Evolutionary conservation across 2,329 filamentous ascomycete species (phyloP).

Genomic region (Phialophora tarda): DNA sequence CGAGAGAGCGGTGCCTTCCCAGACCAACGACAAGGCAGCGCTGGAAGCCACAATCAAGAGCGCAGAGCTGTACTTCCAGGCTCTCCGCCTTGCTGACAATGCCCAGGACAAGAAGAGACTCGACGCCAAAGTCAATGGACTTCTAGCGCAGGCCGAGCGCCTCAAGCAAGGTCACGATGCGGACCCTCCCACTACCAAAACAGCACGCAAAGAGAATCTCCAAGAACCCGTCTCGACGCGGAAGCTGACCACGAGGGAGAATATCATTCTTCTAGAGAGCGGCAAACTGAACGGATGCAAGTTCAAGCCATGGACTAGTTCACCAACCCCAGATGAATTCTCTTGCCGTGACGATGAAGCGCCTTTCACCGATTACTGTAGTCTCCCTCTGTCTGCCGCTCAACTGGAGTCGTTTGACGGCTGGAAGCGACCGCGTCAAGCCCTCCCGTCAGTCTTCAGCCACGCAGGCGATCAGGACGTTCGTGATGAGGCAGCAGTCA

Average conservation of each 20-base stretch:
- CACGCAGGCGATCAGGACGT: slow-evolving; percentile 40
- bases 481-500: slow-evolving; percentile 56
- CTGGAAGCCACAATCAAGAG: slow-evolving; percentile 76
- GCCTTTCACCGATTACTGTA: slow-evolving; percentile 69
- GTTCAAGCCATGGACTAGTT: slow-evolving; percentile 82
- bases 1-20: slow-evolving; percentile 28
- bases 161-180: slow-evolving; percentile 63
- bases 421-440: slow-evolving; percentile 79
- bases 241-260: slow-evolving; percentile 70
- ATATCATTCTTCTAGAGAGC: slow-evolving; percentile 75
- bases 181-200: not conserved
- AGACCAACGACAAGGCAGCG: slow-evolving; percentile 61
- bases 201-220: slow-evolving; percentile 35
- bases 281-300: slow-evolving; percentile 81
- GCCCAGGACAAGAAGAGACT: slow-evolving; percentile 70
- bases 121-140: slow-evolving; percentile 69
- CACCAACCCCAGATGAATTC: slow-evolving; percentile 69
- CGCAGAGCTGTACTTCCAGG: slow-evolving; percentile 81
- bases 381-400: slow-evolving; percentile 73
- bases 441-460: slow-evolving; percentile 55
- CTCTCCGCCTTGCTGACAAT: slow-evolving; percentile 65
- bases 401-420: slow-evolving; percentile 78
- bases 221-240: slow-evolving; percentile 56
- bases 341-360: slow-evolving; percentile 54
- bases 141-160: slow-evolving; percentile 74